A percentile compares a stretch with the other conserved stretches of the same genome.
Evolutionary conservation across 1,139 yeast genomes (phyloP).

Genomic region (Dujonia santamariae): DNA sequence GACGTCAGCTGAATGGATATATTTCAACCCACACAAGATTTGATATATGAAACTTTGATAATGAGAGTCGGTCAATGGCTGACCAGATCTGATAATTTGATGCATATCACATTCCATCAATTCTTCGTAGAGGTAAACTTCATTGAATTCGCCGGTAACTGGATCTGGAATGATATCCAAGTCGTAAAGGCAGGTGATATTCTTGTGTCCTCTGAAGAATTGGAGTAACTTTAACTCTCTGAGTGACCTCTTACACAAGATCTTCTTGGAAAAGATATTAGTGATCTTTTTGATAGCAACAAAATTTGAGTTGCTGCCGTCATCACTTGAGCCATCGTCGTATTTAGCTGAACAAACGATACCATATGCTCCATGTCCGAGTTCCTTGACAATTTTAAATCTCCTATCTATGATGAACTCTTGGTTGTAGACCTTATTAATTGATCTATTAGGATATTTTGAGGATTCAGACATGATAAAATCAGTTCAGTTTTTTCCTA

Average conservation of each 20-base stretch:
- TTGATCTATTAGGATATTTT: slow-evolving; percentile 32
- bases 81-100: slow-evolving; percentile 91
- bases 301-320: slow-evolving; percentile 26
- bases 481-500: no score
- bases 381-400: slow-evolving; percentile 80
- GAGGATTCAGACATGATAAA: slow-evolving; percentile 1
- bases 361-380: slow-evolving; percentile 98
- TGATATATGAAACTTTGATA: slow-evolving; percentile 92
- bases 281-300: slow-evolving; percentile 96
- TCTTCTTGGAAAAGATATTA: slow-evolving; percentile 83
- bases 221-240: slow-evolving; percentile 84
- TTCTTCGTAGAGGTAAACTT: slow-evolving; percentile 88
- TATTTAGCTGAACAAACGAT: slow-evolving; percentile 92
- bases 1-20: slow-evolving; percentile 88
- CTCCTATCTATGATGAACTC: slow-evolving; percentile 85
- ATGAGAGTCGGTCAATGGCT: slow-evolving; percentile 91
- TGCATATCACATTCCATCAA: slow-evolving; percentile 98
- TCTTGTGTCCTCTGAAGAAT: slow-evolving; percentile 90
- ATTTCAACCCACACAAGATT: slow-evolving; percentile 87
- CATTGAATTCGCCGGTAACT: slow-evolving; percentile 70
- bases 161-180: slow-evolving; percentile 86
- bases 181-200: slow-evolving; percentile 90
- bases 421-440: slow-evolving; percentile 73
- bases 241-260: slow-evolving; percentile 83
- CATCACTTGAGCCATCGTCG: slow-evolving; percentile 53